Evolutionary conservation across 495 filamentous ascomycete genomes (phyloP).

Genomic region (Penicillium herquei): DNA sequence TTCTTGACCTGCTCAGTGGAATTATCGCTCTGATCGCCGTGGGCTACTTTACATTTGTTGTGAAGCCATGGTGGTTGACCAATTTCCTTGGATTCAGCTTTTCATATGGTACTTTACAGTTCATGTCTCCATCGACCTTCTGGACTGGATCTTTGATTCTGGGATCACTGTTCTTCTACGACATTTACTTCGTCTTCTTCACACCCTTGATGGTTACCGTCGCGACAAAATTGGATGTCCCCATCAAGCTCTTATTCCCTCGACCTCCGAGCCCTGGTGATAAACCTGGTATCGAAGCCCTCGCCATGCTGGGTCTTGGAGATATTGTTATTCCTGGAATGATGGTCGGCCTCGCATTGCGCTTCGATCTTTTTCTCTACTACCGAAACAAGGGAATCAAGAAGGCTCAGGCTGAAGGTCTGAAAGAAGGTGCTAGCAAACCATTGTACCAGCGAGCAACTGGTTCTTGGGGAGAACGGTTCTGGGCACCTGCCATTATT

Average conservation of each 20-base stretch:
- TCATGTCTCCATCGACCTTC: conserved; percentile 91
- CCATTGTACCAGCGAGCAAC: conserved; percentile 59
- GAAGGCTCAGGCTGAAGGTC: conserved; percentile 35
- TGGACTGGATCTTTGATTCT: conserved; percentile 77
- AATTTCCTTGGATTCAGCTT: conserved; percentile 87
- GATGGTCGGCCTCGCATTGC: conserved; percentile 81
- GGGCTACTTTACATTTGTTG: conserved; percentile 66
- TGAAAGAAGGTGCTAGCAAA: conserved; percentile 40
- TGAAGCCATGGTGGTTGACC: conserved; percentile 75
- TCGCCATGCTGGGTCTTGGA: conserved; percentile 88
- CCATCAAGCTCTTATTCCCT: conserved; percentile 89
- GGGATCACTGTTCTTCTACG: conserved; percentile 81
- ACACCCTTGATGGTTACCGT: conserved; percentile 97
- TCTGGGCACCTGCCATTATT: conserved; percentile 62
- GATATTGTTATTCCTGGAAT: conserved; percentile 95
- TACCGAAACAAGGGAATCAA: conserved; percentile 61
- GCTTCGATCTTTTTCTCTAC: conserved; percentile 84
- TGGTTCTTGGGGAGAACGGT: conserved; percentile 78
- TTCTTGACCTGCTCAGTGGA: conserved; percentile 59
- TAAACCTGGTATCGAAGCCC: conserved; percentile 39
- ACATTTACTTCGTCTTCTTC: conserved; percentile 96
- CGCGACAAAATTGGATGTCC: conserved; percentile 83
- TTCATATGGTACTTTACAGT: conserved; percentile 74
- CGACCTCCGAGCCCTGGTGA: conserved; percentile 49
- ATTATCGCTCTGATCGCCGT: conserved; percentile 58